Evolutionary conservation across 345 rosid genomes (phyloP).

Genomic region (Corymbia maculata): DNA sequence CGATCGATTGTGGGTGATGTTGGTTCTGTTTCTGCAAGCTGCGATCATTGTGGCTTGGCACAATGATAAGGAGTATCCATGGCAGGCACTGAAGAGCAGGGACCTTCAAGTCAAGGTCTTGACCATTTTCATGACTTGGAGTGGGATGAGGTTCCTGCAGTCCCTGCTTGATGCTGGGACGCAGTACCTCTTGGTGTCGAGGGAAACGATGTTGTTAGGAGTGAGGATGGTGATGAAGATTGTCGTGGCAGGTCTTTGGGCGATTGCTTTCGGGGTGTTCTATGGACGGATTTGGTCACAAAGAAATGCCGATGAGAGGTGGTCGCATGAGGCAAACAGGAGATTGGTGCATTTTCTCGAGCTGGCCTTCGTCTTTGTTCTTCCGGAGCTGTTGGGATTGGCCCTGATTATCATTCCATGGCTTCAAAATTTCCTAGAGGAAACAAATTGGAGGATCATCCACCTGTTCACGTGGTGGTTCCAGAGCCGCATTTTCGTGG

Average conservation of each 20-base stretch:
- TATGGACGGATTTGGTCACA: constrained; percentile 78
- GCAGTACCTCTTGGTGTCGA: constrained; percentile 72
- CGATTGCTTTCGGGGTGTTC: constrained; percentile 52
- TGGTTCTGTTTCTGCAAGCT: constrained; percentile 71
- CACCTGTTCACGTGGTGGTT: constrained; percentile 86
- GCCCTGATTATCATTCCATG: constrained; percentile 66
- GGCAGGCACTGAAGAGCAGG: constrained; percentile 44
- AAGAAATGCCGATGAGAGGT: constrained; percentile 43
- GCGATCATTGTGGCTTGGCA: constrained; percentile 75
- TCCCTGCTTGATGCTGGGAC: constrained; percentile 80
- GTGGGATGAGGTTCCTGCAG: constrained; percentile 54
- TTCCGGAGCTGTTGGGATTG: constrained; percentile 67
- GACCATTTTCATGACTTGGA: constrained; percentile 79
- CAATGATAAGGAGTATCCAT: constrained; percentile 17
- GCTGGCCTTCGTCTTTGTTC: constrained; percentile 47
- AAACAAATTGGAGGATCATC: constrained; percentile 47
- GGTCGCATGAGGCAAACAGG: constrained; percentile 56
- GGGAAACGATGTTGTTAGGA: constrained; percentile 43
- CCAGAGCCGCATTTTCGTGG: constrained; percentile 61
- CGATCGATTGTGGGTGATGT: constrained; percentile 66
- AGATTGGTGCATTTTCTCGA: constrained; percentile 53
- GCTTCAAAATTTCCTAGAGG: constrained; percentile 66
- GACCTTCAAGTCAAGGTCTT: constrained; percentile 59
- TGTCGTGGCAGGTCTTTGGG: constrained; percentile 56
- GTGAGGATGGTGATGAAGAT: constrained; percentile 72